Base-by-base conservation (phyloP, 352 stramenopile genomes). In the Globisporangium rhizosaccharum region DNA sequence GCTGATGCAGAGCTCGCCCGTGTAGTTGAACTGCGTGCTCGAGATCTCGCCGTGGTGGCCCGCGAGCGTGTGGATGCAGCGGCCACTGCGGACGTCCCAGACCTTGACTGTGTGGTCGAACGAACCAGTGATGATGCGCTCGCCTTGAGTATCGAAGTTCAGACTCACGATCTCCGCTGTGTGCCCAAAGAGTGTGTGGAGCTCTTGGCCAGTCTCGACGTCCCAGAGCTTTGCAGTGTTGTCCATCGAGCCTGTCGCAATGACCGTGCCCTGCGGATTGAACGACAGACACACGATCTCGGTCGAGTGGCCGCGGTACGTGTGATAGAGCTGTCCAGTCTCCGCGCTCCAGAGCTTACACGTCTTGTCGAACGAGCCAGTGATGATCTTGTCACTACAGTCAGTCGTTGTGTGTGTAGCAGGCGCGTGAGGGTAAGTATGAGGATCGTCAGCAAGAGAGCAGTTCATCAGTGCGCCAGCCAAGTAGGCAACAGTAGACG, bases 231-330 rank as follows among this genome's bases (percentile, higher is more conserved):
- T 95, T n/a, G 93, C 88, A 41, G 92, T 98, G 72, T 97, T 97
- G 71, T 98, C 93, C 92, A 98, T 98, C 5, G 82, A 95, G 28
- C 86, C 82, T 9, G 83, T 93, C 14, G 90, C 91, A 44, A 98
- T 93, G 51, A 96, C 85, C 0, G 85, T 96, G 37, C 94, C 93
- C 51, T 95, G 85, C 18, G 94, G 91, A 45, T 98, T 96, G 76
- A 98, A 98, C 5, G 85, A 91, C n/a, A 98, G 65, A 70, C 94
- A 98, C 39, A 98, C 94, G 55, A 98, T 98, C 73, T 98, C 94
- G 30, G 92, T 98, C 59, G 87, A 92, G 63, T 98, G 94, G 1
- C 95, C 94, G 23, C 90, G 82, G 62, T 96, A 98, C 10, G 94
- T 98, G 83, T 98, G 92, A 62, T 97, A 96, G 12, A 97, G 72